Evolutionary conservation across 83 land plant genomes (phyloP).

Genomic region (Thuja plicata): DNA sequence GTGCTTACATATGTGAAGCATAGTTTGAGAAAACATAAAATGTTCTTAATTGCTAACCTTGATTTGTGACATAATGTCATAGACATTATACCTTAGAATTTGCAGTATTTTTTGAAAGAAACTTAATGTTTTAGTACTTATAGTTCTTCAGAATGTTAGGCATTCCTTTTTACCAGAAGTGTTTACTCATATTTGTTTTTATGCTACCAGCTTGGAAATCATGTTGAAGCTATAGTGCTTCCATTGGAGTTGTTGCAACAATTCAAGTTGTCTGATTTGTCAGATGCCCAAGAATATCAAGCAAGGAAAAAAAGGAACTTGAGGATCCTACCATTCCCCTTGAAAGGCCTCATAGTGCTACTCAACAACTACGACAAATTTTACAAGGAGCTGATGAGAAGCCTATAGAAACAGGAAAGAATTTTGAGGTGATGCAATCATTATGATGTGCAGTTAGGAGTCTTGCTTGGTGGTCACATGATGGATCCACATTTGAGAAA

Average conservation of each 20-base stretch:
- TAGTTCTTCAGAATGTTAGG: neutral
- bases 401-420: slow-evolving; percentile 75
- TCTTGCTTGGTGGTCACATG: slow-evolving; percentile 65
- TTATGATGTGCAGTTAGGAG: slow-evolving; percentile 74
- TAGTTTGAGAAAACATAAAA: neutral
- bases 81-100: neutral
- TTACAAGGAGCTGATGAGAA: slow-evolving; percentile 58
- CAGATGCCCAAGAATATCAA: slow-evolving; percentile 65
- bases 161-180: neutral
- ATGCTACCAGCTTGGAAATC: slow-evolving; percentile 62
- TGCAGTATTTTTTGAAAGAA: neutral
- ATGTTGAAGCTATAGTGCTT: slow-evolving; percentile 63
- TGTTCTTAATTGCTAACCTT: neutral
- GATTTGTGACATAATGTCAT: neutral
- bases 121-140: neutral
- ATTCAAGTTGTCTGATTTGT: slow-evolving; percentile 69
- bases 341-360: slow-evolving; percentile 41
- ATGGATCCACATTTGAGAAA: slow-evolving; percentile 53
- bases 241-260: slow-evolving; percentile 88
- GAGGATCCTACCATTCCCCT: slow-evolving; percentile 52
- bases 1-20: neutral
- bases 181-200: neutral
- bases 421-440: slow-evolving; percentile 81
- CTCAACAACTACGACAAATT: slow-evolving; percentile 61
- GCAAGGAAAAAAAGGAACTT: slow-evolving; percentile 67